phyloP scores from a whole-genome alignment of 208 protist genomes.

The Acanthamoeba healyi region DNA sequence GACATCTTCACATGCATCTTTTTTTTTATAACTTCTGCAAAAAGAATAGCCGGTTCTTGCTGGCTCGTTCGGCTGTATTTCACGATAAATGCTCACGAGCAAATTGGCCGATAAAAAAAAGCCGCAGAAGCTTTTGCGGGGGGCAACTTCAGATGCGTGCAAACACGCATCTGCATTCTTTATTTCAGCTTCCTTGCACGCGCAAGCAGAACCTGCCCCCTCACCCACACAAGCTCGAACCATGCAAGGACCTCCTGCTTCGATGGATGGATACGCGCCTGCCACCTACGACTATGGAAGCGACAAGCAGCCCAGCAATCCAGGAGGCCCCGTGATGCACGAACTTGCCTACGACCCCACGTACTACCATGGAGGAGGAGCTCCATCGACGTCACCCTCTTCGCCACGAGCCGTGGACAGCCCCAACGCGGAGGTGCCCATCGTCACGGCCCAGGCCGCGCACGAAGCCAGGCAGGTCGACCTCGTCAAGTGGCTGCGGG shows the following conservation, averaged over 20 bases:
- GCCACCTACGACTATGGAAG: not conserved
- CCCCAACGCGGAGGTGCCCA: not conserved
- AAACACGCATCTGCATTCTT: no score
- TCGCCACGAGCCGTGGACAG: not conserved
- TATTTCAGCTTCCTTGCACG: no score
- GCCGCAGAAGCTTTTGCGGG: no score
- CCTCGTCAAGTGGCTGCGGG: slow-evolving; percentile 39
- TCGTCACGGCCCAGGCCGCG: not conserved
- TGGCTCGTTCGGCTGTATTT: no score
- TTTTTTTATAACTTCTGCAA: no score
- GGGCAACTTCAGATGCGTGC: no score
- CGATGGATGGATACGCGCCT: slow-evolving; percentile 26
- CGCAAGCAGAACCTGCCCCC: no score
- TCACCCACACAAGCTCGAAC: not conserved
- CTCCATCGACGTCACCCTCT: not conserved
- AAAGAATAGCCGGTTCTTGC: no score
- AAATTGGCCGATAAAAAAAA: no score
- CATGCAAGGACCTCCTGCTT: slow-evolving; percentile 33
- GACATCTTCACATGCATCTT: no score
- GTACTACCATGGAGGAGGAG: not conserved
- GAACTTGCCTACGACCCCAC: slow-evolving; percentile 8
- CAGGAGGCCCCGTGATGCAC: slow-evolving; percentile 41
- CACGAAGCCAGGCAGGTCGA: slow-evolving; percentile 16
- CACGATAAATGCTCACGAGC: no score
- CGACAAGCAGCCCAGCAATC: not conserved